Evolutionary conservation across 768 basidiomycete species (phyloP).

Genomic region (Boletus subparvulus): DNA sequence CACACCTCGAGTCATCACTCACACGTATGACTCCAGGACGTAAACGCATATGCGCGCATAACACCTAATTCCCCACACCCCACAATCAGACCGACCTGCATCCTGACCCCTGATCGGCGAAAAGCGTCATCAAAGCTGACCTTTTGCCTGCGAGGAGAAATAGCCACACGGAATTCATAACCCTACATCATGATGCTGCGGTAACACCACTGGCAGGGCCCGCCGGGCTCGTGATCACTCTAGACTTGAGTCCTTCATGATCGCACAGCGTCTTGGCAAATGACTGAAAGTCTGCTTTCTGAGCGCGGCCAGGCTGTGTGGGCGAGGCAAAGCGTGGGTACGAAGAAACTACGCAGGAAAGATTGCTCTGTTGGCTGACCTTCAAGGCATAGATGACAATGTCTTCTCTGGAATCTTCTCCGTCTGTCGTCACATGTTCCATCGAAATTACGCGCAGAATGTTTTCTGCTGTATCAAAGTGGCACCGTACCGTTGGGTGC

Average conservation of each 20-base stretch:
- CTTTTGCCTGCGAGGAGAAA: background rate
- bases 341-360: background rate
- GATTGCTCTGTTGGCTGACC: constrained; percentile 35
- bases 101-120: constrained; percentile 14
- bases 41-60: constrained; percentile 5
- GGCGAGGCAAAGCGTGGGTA: background rate
- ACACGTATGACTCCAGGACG: constrained; percentile 6
- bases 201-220: background rate
- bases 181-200: constrained; percentile 15
- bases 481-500: constrained; percentile 53
- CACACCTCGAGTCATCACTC: background rate
- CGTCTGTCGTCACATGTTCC: constrained; percentile 39
- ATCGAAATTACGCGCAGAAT: constrained; percentile 55
- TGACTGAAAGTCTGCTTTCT: constrained; percentile 53
- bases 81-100: constrained; percentile 23
- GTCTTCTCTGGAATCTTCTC: constrained; percentile 33
- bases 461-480: constrained; percentile 55
- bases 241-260: constrained; percentile 33
- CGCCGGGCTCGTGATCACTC: background rate
- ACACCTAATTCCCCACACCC: constrained; percentile 19
- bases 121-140: constrained; percentile 2
- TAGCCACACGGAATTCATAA: background rate
- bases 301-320: constrained; percentile 38
- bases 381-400: constrained; percentile 65
- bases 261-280: constrained; percentile 48